These are phyloP conservation scores for Beauveria medogensis DNA, from an alignment of 2,329 filamentous ascomycete species.

Conservation along the genomic window DNA sequence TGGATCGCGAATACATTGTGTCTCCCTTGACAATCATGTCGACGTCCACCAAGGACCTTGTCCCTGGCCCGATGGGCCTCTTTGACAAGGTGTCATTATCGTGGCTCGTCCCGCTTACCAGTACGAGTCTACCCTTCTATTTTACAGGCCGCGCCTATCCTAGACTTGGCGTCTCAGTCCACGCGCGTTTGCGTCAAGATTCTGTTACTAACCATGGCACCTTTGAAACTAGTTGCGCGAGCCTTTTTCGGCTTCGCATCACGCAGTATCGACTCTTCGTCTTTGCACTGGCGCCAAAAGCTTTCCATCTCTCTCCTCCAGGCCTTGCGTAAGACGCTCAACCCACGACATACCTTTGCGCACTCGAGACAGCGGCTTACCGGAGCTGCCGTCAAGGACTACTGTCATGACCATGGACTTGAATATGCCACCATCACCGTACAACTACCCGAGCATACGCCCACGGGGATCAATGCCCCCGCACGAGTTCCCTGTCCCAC, in stretches of 20 bases:
- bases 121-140: neutral
- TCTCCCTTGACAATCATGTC: neutral
- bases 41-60: neutral
- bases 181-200: neutral
- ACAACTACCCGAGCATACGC: neutral
- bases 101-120: neutral
- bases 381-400: neutral
- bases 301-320: neutral
- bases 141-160: neutral
- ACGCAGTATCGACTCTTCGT: neutral
- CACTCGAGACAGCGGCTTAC: neutral
- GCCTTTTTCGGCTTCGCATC: neutral
- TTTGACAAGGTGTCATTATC: neutral
- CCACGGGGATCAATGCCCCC: neutral
- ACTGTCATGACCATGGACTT: neutral
- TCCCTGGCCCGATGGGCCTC: neutral
- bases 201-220: neutral
- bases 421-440: neutral
- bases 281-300: conserved; percentile 1
- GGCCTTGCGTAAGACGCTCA: neutral
- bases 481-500: neutral
- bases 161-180: neutral
- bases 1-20: neutral
- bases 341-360: neutral
- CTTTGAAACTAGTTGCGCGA: neutral